These are phyloP conservation scores for Ashbya aceris DNA, from an alignment of 1,139 yeast species.

Conservation along the genomic window DNA sequence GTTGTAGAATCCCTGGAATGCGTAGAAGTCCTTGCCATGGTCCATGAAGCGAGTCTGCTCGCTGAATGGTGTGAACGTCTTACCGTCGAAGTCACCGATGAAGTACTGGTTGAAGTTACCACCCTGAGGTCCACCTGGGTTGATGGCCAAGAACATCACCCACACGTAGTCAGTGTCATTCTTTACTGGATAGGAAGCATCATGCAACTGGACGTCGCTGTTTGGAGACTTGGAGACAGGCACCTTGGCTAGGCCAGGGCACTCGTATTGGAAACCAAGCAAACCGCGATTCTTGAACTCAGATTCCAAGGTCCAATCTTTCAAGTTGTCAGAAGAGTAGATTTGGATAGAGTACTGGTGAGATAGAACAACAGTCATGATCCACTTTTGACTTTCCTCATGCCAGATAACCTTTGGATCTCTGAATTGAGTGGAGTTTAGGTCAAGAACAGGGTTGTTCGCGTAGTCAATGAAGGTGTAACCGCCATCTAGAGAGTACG, in stretches of 20 bases:
- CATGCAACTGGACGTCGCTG: constrained; percentile 3
- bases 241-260: constrained; percentile 31
- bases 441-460: constrained; percentile 30
- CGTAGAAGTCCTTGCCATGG: constrained; percentile 32
- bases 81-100: constrained; percentile 35
- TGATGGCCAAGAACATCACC: constrained; percentile 32
- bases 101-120: constrained; percentile 34
- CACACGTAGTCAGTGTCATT: constrained; percentile 22
- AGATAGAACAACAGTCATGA: constrained; percentile 31
- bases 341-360: constrained; percentile 30
- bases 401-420: constrained; percentile 38
- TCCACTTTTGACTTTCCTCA: constrained; percentile 29
- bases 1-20: constrained; percentile 29
- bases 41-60: constrained; percentile 27
- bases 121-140: constrained; percentile 34
- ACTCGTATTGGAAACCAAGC: constrained; percentile 34
- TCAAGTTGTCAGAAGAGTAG: constrained; percentile 29
- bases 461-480: constrained; percentile 27
- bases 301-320: constrained; percentile 28
- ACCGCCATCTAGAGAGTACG: constrained; percentile 34
- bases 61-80: constrained; percentile 27
- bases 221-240: constrained; percentile 28
- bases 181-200: constrained; percentile 14
- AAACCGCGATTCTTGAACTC: constrained; percentile 29
- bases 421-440: constrained; percentile 30